These are phyloP conservation scores for Neohortaea acidophila DNA, from an alignment of 495 filamentous ascomycete species.

Conservation along the genomic window DNA sequence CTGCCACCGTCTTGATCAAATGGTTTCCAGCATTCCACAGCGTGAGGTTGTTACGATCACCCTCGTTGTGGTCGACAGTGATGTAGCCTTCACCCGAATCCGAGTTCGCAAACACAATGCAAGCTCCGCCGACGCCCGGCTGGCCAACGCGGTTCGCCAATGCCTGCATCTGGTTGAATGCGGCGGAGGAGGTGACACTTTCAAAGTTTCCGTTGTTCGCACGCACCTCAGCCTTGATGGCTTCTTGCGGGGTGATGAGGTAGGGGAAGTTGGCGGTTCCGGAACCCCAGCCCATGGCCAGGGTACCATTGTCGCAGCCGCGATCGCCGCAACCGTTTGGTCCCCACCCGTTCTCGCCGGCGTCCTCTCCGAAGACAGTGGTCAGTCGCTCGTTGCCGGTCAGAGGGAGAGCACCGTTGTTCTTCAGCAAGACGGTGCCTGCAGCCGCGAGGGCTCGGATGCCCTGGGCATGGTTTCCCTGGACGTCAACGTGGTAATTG, in stretches of 20 bases:
- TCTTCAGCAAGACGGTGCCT: conserved; percentile 82
- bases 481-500: conserved; percentile 79
- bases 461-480: conserved; percentile 50
- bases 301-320: conserved; percentile 71
- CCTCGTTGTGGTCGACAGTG: conserved; percentile 64
- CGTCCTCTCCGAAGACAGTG: conserved; percentile 76
- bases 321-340: conserved; percentile 74
- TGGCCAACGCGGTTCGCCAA: conserved; percentile 48
- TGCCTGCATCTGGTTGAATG: conserved; percentile 40
- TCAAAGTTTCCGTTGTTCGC: conserved; percentile 48
- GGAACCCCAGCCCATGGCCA: conserved; percentile 86
- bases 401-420: conserved; percentile 61
- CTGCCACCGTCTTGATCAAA: conserved; percentile 61
- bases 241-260: conserved; percentile 71
- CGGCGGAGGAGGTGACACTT: conserved; percentile 63
- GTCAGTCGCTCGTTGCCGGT: conserved; percentile 57
- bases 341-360: conserved; percentile 59
- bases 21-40: conserved; percentile 71
- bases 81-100: conserved; percentile 82
- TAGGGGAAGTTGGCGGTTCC: conserved; percentile 86
- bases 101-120: conserved; percentile 80
- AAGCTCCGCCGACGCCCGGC: conserved; percentile 28
- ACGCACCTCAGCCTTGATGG: conserved; percentile 59
- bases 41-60: conserved; percentile 87
- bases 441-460: conserved; percentile 62